Conservation (phyloP, 805 yeast species). For the Ogataea kodamae region DNA sequence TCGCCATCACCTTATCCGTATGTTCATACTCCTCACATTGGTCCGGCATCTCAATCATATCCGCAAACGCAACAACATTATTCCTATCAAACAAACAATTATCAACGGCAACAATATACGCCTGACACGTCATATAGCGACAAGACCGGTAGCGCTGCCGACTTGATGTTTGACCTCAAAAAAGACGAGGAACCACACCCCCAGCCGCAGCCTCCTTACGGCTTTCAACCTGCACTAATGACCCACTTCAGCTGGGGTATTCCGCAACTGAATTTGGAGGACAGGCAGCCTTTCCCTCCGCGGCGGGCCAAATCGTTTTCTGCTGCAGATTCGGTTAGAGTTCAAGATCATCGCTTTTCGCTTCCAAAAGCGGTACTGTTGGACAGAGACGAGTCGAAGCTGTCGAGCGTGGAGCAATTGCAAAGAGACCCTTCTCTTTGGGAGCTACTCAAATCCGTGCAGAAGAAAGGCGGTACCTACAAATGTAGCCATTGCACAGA, state of each 20-base stretch:
- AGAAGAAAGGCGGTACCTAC: constrained; percentile 39
- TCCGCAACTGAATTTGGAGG: constrained; percentile 3
- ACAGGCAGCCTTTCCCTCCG: constrained; percentile 1
- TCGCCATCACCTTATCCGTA: constrained; percentile 9
- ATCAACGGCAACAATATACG: constrained; percentile 6
- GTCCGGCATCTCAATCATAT: not conserved
- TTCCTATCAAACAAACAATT: constrained; percentile 5
- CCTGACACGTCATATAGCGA: constrained; percentile 9
- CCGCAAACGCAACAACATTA: constrained; percentile 7
- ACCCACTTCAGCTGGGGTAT: constrained; percentile 2
- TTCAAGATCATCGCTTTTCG: constrained; percentile 7
- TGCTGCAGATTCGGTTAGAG: constrained; percentile 1
- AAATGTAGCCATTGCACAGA: constrained; percentile 46
- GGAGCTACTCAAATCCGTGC: constrained; percentile 16
- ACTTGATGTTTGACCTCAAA: constrained; percentile 6
- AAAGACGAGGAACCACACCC: constrained; percentile 15
- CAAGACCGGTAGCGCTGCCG: constrained; percentile 6
- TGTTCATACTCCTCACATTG: constrained; percentile 1
- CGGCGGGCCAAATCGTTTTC: constrained; percentile 15
- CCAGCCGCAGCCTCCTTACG: constrained; percentile 9
- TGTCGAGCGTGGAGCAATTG: constrained; percentile 28
- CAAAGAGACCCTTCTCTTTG: constrained; percentile 28
- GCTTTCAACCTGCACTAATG: constrained; percentile 4
- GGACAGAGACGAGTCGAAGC: constrained; percentile 3
- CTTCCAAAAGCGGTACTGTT: constrained; percentile 2